Percentiles rank a stretch among this genome's conserved stretches.
phyloP scores from a whole-genome alignment of 805 yeast species.

The Saturnispora diversa region DNA sequence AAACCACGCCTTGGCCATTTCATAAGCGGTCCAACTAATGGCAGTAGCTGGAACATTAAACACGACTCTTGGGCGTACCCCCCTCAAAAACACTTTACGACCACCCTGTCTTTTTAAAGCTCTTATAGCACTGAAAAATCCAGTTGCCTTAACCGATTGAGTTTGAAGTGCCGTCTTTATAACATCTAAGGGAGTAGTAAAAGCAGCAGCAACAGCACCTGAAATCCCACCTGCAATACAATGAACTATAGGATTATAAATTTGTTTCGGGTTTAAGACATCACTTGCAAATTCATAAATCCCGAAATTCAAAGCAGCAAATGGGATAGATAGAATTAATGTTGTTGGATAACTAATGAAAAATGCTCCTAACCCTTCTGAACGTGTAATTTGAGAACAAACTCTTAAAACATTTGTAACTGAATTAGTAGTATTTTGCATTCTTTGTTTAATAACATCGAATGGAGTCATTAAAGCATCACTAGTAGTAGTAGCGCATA shows the following conservation, averaged over 20 bases:
- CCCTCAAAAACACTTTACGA: constrained; percentile 63
- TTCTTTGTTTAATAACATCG: constrained; percentile 90
- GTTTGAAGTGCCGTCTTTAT: constrained; percentile 89
- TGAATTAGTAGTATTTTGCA: constrained; percentile 46
- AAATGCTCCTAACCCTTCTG: constrained; percentile 73
- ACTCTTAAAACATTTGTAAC: constrained; percentile 18
- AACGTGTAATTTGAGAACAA: constrained; percentile 40
- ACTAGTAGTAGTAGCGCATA: constrained; percentile 83
- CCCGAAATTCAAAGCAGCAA: constrained; percentile 90
- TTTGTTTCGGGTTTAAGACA: constrained; percentile 65
- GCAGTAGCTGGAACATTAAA: constrained; percentile 95
- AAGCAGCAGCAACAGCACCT: constrained; percentile 92
- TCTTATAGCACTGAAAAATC: constrained; percentile 62
- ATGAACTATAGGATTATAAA: constrained; percentile 83
- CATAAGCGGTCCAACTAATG: constrained; percentile 95
- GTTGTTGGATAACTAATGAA: constrained; percentile 94
- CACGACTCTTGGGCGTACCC: constrained; percentile 82
- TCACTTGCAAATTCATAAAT: constrained; percentile 81
- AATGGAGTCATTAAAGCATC: constrained; percentile 98
- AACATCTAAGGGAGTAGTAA: constrained; percentile 91
- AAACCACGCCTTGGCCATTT: constrained; percentile 76
- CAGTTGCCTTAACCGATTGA: constrained; percentile 54
- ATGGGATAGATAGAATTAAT: constrained; percentile 82
- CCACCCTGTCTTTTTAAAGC: constrained; percentile 60
- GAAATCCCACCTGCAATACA: constrained; percentile 90